phyloP scores from a whole-genome alignment of 768 basidiomycete genomes.

The Macrolepiota fuliginosa region DNA sequence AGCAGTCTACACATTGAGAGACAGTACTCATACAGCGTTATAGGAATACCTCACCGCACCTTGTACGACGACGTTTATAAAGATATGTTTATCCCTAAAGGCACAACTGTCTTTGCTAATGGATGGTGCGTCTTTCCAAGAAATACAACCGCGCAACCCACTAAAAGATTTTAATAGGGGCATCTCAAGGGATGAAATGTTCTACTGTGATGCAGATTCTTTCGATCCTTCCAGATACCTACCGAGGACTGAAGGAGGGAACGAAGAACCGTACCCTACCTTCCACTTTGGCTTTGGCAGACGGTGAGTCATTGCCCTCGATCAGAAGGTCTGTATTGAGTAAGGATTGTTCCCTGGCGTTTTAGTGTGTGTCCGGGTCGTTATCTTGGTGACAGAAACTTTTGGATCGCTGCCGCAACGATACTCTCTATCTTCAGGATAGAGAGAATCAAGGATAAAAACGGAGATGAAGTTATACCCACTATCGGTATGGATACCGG shows the following conservation, averaged over 20 bases:
- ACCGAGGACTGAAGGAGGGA: constrained; percentile 3
- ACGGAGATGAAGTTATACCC: background rate
- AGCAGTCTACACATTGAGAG: background rate
- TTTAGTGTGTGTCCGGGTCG: constrained; percentile 3
- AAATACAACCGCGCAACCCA: too few species aligned
- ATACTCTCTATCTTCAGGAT: background rate
- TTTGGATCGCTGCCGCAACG: background rate
- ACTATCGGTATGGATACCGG: background rate
- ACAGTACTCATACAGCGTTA: background rate
- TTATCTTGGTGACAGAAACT: background rate
- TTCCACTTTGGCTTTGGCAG: constrained; percentile 4
- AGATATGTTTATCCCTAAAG: constrained; percentile 59
- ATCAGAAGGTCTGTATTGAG: background rate
- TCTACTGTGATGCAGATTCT: constrained; percentile 45
- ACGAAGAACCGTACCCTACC: background rate
- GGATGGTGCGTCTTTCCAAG: constrained; percentile 40
- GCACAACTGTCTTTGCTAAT: constrained; percentile 60
- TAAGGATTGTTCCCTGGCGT: background rate
- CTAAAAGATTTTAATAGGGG: constrained; percentile 29
- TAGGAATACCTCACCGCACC: constrained; percentile 62
- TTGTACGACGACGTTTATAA: constrained; percentile 64
- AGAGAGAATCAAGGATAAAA: background rate
- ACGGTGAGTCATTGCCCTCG: background rate
- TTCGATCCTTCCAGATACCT: constrained; percentile 58
- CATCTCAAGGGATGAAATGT: constrained; percentile 42